Conservation (phyloP, 169 alveolate genomes). For the Pseudocohnilembus persalinus region DNA sequence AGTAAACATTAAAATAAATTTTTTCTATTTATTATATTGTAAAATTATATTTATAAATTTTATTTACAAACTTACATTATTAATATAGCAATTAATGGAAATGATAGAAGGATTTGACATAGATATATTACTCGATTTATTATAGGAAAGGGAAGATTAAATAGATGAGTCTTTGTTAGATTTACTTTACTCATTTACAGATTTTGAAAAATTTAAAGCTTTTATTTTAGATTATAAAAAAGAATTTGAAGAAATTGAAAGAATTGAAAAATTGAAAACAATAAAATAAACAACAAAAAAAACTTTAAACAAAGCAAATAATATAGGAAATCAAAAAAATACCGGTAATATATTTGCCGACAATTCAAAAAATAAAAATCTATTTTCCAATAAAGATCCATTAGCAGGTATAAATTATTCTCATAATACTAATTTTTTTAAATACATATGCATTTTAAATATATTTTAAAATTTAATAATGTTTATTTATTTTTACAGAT, state of each 20-base stretch:
- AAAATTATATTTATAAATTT: background rate
- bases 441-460: too few species aligned
- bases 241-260: conserved; percentile 39
- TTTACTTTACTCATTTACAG: conserved; percentile 48
- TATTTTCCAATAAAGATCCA: conserved; percentile 38
- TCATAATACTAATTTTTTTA: background rate
- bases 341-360: background rate
- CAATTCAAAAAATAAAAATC: conserved; percentile 42
- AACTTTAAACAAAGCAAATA: conserved; percentile 28
- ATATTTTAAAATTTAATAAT: conserved; percentile 11
- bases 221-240: conserved; percentile 56
- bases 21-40: background rate
- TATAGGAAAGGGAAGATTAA: conserved; percentile 48
- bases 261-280: conserved; percentile 38
- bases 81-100: conserved; percentile 34
- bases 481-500: background rate
- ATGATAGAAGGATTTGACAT: conserved; percentile 51
- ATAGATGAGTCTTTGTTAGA: conserved; percentile 63
- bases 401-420: conserved; percentile 4
- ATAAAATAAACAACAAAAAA: conserved; percentile 39
- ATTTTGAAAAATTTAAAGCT: conserved; percentile 50
- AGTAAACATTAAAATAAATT: background rate
- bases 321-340: too few species aligned
- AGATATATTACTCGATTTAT: conserved; percentile 50
- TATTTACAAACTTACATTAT: background rate